Evolutionary conservation across 352 stramenopile species (phyloP), one percentile per base, ranked within the genome.

Genomic region (Phytophthora palmivora): DNA sequence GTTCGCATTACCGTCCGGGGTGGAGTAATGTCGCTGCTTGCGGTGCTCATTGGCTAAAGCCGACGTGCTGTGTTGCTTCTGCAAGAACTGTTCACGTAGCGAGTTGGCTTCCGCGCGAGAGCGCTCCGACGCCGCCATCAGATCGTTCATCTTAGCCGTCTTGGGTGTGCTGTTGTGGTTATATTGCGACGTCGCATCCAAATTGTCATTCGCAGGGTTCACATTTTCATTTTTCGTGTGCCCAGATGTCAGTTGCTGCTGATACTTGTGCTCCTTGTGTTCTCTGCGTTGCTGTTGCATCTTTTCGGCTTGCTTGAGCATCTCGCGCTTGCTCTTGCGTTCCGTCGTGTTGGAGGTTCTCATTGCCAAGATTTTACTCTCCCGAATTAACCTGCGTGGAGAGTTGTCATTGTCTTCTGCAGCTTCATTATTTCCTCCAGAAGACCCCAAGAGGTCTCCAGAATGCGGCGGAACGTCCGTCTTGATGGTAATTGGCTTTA

Each of bases 281-380:
- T 67, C 50, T 42, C 30, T 67, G 16, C 62, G 55, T 24, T 67
- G 53, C 49, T 68, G 49, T 39, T 61, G 50, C 61, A 52, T 64
- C 32, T 69, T 58, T 10, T 59, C 51, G 6, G 26, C 19, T 15
- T 70, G 51, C 30, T 41, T 42, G 14, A 50, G 8, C 26, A 50
- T 24, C n/a, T 49, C 47, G 10, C 21, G 43, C 7, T 53, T 68
- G 3, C 38, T 52, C 9, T 43, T 78, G 12, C 28, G 45, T 9
- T 65, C 49, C 42, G 21, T 58, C 9, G 56, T 14, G 19, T 72
- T 72, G 8, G 63, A 76, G 45, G 22, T 73, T 28, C 70, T 71
- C 79, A 90, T 89, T 8, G 65, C 61, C 16, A 89, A 68, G 67
- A 92, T 92, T 44, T 87, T 89, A 63, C 77, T 89, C 72, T 90